phyloP scores from a whole-genome alignment of 192 early-diverging fungal species.

The Pilaira anomala region DNA sequence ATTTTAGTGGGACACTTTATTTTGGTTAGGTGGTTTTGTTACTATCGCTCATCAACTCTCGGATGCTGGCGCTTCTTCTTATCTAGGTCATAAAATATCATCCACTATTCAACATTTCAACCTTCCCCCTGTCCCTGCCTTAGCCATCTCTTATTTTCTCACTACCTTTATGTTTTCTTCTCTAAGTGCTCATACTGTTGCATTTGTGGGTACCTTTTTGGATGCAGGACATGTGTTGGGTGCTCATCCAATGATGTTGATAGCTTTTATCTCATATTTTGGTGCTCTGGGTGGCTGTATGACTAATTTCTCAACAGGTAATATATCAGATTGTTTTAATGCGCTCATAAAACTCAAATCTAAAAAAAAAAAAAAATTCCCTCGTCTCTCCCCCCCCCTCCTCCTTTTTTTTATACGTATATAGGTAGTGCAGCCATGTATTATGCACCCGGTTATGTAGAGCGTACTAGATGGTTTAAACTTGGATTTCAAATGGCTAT shows the following conservation, averaged over 20 bases:
- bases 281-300: constrained; percentile 60
- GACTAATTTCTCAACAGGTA: constrained; percentile 41
- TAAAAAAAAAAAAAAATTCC: neutral
- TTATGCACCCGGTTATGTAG: constrained; percentile 54
- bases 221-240: constrained; percentile 61
- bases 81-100: constrained; percentile 58
- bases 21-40: constrained; percentile 77
- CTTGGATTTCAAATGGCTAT: constrained; percentile 52
- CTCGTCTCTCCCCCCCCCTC: neutral
- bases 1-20: constrained; percentile 75
- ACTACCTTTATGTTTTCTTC: constrained; percentile 72
- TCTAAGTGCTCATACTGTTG: constrained; percentile 67
- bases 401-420: neutral
- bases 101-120: constrained; percentile 26
- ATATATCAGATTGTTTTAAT: neutral
- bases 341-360: neutral
- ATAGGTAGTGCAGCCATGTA: constrained; percentile 53
- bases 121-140: constrained; percentile 37
- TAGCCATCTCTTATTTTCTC: constrained; percentile 59
- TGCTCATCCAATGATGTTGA: constrained; percentile 51
- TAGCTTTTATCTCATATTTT: constrained; percentile 59
- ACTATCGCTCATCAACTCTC: constrained; percentile 70
- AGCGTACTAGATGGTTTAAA: constrained; percentile 56
- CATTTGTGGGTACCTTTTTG: constrained; percentile 64
- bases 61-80: constrained; percentile 60